A percentile compares a stretch with the other conserved stretches of the same genome.
Conservation (phyloP, 345 rosid genomes). For the Alliaria petiolata region DNA sequence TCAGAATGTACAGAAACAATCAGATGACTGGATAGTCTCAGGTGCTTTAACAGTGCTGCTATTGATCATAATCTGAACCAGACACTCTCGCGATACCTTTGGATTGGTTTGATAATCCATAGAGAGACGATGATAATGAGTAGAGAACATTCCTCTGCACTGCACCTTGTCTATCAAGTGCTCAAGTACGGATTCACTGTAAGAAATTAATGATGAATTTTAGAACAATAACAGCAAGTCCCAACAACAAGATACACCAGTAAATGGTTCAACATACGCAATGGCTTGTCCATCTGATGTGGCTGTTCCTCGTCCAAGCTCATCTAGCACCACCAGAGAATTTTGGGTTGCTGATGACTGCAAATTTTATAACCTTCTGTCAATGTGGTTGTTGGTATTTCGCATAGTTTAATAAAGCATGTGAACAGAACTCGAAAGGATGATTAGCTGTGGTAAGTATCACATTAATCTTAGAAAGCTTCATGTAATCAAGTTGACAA, state of each 20-base stretch:
- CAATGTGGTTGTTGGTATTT: no score
- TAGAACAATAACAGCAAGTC: not conserved
- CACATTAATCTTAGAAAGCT: not conserved
- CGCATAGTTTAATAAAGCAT: not conserved
- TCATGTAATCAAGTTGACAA: constrained; percentile 14
- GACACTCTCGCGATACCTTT: constrained; percentile 39
- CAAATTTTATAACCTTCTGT: no score
- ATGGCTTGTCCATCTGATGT: constrained; percentile 99
- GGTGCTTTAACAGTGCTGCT: not conserved
- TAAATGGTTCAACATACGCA: constrained; percentile 53
- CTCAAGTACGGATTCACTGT: constrained; percentile 88
- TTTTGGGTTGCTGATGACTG: constrained; percentile 79
- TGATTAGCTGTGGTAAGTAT: not conserved
- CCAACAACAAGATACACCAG: constrained; percentile 2
- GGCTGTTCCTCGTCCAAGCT: constrained; percentile 96
- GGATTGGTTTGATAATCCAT: constrained; percentile 63
- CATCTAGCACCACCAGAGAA: constrained; percentile 90
- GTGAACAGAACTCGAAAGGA: not conserved
- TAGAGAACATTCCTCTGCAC: constrained; percentile 93
- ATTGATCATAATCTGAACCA: no score
- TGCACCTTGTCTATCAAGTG: constrained; percentile 73
- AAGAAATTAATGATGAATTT: not conserved
- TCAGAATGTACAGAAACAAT: not conserved
- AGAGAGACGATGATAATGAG: constrained; percentile 92
- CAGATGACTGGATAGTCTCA: constrained; percentile 12